These are phyloP conservation scores for Moricandia moricandioides DNA, from an alignment of 345 rosid genomes.

Conservation along the genomic window DNA sequence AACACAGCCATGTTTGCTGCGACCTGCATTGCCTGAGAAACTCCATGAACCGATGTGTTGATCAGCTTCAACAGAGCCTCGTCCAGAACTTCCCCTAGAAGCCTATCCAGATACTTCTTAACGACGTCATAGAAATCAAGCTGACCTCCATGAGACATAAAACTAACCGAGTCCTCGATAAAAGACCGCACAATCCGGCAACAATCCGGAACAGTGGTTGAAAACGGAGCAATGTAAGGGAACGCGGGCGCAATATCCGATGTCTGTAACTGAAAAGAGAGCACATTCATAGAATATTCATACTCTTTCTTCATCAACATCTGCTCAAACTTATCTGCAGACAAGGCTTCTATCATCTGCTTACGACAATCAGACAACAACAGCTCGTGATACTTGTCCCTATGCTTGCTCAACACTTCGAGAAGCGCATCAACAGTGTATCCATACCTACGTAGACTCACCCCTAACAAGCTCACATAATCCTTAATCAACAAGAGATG, in stretches of 20 bases:
- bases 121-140: conserved; percentile 88
- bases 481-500: conserved; percentile 92
- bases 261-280: conserved; percentile 89
- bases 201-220: conserved; percentile 91
- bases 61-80: conserved; percentile 81
- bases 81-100: conserved; percentile 78
- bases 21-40: conserved; percentile 93
- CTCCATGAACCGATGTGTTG: conserved; percentile 74
- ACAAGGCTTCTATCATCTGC: conserved; percentile 83
- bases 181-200: conserved; percentile 93
- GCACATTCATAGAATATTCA: conserved; percentile 96
- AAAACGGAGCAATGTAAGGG: conserved; percentile 90
- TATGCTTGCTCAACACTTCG: conserved; percentile 88
- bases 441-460: conserved; percentile 82
- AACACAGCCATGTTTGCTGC: conserved; percentile 97
- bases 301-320: conserved; percentile 98
- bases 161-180: conserved; percentile 93
- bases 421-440: conserved; percentile 84
- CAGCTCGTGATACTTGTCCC: conserved; percentile 92
- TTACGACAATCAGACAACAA: conserved; percentile 90
- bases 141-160: conserved; percentile 94
- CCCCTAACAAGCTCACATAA: conserved; percentile 93
- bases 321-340: conserved; percentile 97
- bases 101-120: conserved; percentile 89
- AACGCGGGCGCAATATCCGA: conserved; percentile 88